Conservation (phyloP, 2,329 filamentous ascomycete genomes). For the Tolypocladium pustulatum region DNA sequence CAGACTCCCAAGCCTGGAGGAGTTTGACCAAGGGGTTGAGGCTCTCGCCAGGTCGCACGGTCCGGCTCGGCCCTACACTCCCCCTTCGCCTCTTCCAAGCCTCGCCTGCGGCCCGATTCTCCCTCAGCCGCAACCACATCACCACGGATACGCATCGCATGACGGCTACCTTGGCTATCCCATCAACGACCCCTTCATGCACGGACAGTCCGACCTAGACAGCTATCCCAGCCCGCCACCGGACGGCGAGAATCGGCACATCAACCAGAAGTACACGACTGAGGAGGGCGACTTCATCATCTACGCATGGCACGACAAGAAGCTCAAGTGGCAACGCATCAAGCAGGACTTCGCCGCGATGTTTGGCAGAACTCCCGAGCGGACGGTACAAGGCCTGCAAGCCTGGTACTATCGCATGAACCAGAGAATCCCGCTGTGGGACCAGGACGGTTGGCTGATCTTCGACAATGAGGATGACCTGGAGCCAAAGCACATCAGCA, state of each 20-base stretch:
- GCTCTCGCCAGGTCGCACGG: constrained; percentile 21
- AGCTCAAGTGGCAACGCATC: constrained; percentile 30
- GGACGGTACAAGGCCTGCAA: constrained; percentile 29
- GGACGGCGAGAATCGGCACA: constrained; percentile 25
- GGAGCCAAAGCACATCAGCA: constrained; percentile 24
- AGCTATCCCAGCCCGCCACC: constrained; percentile 24
- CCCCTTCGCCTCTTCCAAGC: constrained; percentile 17
- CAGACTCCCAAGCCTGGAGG: constrained; percentile 23
- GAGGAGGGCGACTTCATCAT: constrained; percentile 34
- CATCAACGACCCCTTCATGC: constrained; percentile 12
- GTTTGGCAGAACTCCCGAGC: constrained; percentile 25
- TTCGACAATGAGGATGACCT: constrained; percentile 28
- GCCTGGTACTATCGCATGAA: constrained; percentile 35
- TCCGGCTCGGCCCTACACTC: constrained; percentile 14
- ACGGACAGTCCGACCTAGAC: constrained; percentile 11
- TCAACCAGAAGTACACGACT: constrained; percentile 32
- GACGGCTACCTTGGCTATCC: constrained; percentile 13
- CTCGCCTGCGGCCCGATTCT: constrained; percentile 11
- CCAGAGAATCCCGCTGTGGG: constrained; percentile 28
- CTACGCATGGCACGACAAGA: constrained; percentile 32
- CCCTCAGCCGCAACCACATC: constrained; percentile 13
- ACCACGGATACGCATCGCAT: constrained; percentile 10
- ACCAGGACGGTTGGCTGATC: constrained; percentile 27
- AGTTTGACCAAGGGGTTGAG: constrained; percentile 28
- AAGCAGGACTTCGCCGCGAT: constrained; percentile 27